Conservation (phyloP, 2,329 filamentous ascomycete genomes). For the Pyricularia grisea region DNA sequence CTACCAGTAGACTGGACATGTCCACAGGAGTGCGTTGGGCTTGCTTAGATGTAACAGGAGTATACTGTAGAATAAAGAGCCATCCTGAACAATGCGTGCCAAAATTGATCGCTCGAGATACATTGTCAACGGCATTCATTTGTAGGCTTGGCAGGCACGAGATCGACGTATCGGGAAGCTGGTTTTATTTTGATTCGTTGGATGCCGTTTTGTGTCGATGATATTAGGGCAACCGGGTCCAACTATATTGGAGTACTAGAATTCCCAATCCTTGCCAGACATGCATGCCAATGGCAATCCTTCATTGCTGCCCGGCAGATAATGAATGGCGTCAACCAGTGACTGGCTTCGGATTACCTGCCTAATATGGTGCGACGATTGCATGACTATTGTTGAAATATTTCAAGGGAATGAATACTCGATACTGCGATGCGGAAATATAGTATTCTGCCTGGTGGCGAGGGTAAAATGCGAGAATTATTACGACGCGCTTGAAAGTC, state of each 20-base stretch:
- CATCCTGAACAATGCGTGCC: neutral
- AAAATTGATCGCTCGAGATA: neutral
- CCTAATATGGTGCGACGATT: neutral
- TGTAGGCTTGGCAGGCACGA: neutral
- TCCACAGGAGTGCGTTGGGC: too few species aligned
- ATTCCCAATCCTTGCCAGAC: too few species aligned
- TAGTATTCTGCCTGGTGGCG: neutral
- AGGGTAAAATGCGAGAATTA: neutral
- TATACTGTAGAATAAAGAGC: too few species aligned
- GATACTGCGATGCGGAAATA: neutral
- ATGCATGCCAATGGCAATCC: too few species aligned
- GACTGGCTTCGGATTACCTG: neutral
- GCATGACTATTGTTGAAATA: neutral
- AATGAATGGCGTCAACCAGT: neutral
- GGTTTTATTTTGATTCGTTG: neutral
- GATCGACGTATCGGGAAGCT: neutral
- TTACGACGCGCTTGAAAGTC: neutral
- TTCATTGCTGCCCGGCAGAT: neutral
- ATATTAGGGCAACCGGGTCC: neutral
- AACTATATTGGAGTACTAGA: neutral
- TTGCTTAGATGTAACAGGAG: neutral
- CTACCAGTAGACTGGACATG: neutral
- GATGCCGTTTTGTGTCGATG: neutral
- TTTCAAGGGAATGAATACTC: neutral
- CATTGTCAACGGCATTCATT: neutral